Evolutionary conservation across 2,329 filamentous ascomycete species (phyloP).

Genomic region (Anisogramma anomala): DNA sequence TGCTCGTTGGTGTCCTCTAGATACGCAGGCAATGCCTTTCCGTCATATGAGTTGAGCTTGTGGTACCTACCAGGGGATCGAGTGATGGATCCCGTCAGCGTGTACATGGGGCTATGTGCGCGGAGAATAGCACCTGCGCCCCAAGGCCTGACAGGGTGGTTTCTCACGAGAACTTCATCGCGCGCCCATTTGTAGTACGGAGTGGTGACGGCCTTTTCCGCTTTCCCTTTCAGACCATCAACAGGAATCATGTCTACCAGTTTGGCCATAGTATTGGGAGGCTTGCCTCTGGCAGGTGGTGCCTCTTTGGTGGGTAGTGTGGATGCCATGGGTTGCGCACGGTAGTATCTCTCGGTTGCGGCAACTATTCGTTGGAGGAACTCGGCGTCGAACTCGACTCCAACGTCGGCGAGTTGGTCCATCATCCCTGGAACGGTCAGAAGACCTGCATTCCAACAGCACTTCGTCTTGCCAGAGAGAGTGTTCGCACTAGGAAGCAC

Average conservation of each 20-base stretch:
- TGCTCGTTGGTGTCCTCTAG: slow-evolving; percentile 43
- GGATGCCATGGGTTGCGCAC: slow-evolving; percentile 10
- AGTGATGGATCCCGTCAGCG: slow-evolving; percentile 30
- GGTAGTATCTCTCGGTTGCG: slow-evolving; percentile 19
- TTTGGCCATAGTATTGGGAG: slow-evolving; percentile 3
- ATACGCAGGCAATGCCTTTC: slow-evolving; percentile 25
- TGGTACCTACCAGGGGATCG: slow-evolving; percentile 39
- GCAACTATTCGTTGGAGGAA: slow-evolving; percentile 31
- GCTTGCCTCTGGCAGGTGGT: slow-evolving; percentile 3
- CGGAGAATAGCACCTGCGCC: slow-evolving; percentile 34
- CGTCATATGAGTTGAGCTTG: slow-evolving; percentile 30
- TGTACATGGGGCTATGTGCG: slow-evolving; percentile 30
- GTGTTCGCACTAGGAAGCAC: too few species aligned
- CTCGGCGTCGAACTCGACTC: slow-evolving; percentile 35
- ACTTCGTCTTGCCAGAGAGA: too few species aligned
- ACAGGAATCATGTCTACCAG: slow-evolving; percentile 3
- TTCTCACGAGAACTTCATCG: slow-evolving; percentile 34
- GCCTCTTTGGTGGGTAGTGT: slow-evolving; percentile 12
- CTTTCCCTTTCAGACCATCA: slow-evolving; percentile 5
- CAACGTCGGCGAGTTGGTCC: slow-evolving; percentile 41
- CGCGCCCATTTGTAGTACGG: slow-evolving; percentile 30
- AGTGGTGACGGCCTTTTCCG: not conserved
- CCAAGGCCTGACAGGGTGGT: slow-evolving; percentile 38
- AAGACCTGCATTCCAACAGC: not conserved
- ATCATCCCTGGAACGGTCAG: slow-evolving; percentile 35